A percentile compares a stretch with the other conserved stretches of the same genome.
phyloP scores from a whole-genome alignment of 2,329 filamentous ascomycete genomes.

The Diplodia intermedia region DNA sequence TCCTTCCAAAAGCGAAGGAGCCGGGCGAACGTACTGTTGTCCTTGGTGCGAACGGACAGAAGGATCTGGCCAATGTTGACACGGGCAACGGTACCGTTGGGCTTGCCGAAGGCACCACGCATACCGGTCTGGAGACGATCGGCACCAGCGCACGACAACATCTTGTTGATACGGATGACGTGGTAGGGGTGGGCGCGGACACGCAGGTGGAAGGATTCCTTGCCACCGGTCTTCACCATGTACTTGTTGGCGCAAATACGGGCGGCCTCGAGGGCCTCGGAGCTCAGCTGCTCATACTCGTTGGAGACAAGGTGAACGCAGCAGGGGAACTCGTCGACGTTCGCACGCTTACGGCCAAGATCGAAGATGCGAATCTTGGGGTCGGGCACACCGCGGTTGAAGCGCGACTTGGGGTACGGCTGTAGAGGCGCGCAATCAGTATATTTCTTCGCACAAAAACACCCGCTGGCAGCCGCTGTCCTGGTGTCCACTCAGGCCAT shows the following conservation, averaged over 20 bases:
- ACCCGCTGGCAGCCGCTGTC: neutral
- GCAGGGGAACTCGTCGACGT: conserved; percentile 98
- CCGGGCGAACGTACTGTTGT: conserved; percentile 58
- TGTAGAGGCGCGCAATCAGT: conserved; percentile 47
- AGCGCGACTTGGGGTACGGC: conserved; percentile 99
- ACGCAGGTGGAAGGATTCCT: conserved; percentile 75
- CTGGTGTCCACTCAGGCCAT: neutral
- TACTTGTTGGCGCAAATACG: conserved; percentile 99
- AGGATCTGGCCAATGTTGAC: conserved; percentile 99
- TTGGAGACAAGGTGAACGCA: conserved; percentile 98
- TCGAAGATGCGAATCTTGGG: conserved; percentile 95
- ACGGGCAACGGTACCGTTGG: conserved; percentile 97
- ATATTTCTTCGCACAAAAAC: neutral
- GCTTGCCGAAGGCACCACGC: conserved; percentile 99
- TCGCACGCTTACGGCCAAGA: conserved; percentile 97
- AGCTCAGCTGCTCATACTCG: conserved; percentile 99
- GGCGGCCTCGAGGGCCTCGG: conserved; percentile 98
- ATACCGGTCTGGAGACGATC: conserved; percentile 99
- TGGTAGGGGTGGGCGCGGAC: conserved; percentile 97
- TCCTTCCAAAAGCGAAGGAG: neutral
- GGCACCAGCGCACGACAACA: conserved; percentile 99
- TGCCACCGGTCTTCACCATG: conserved; percentile 72
- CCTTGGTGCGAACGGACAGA: conserved; percentile 95
- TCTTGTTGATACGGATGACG: conserved; percentile 99
- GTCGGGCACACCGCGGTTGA: conserved; percentile 97